Evolutionary conservation across 148 eudicot species (phyloP).

Genomic region (Cornus suecica): DNA sequence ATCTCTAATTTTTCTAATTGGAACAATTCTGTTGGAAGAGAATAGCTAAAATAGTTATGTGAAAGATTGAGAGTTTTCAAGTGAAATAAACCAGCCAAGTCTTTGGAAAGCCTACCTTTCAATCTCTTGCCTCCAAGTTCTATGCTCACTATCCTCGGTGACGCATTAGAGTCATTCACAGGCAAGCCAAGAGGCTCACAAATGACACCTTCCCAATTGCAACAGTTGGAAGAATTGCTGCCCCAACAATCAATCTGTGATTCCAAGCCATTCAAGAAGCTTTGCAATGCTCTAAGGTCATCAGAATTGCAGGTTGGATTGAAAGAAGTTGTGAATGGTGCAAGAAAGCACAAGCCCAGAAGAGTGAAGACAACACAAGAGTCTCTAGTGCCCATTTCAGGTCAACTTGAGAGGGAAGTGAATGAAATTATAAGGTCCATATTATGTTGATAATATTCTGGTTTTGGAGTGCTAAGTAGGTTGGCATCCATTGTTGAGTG

Average conservation of each 20-base stretch:
- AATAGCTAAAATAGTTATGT: constrained; percentile 18
- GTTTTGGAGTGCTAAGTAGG: no score
- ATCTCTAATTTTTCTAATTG: constrained; percentile 21
- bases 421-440: no score
- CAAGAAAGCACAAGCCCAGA: constrained; percentile 3
- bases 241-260: constrained; percentile 19
- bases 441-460: no score
- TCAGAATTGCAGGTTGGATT: constrained; percentile 21
- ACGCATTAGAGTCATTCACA: not conserved
- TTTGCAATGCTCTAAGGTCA: constrained; percentile 16
- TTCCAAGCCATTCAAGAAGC: constrained; percentile 18
- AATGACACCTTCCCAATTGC: constrained; percentile 27
- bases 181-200: constrained; percentile 11
- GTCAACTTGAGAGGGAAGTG: no score
- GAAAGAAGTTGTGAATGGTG: constrained; percentile 1
- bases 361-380: constrained; percentile 9
- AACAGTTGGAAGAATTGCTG: constrained; percentile 18
- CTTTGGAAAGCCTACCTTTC: constrained; percentile 19
- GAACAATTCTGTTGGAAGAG: constrained; percentile 20
- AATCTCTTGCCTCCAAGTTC: constrained; percentile 18
- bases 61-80: constrained; percentile 33
- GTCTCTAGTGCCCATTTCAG: not conserved
- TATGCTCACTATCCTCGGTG: constrained; percentile 22
- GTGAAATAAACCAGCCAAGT: constrained; percentile 22
- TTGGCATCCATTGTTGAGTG: no score